Evolutionary conservation across 2,329 filamentous ascomycete genomes (phyloP).

Genomic region (Oidium heveae): DNA sequence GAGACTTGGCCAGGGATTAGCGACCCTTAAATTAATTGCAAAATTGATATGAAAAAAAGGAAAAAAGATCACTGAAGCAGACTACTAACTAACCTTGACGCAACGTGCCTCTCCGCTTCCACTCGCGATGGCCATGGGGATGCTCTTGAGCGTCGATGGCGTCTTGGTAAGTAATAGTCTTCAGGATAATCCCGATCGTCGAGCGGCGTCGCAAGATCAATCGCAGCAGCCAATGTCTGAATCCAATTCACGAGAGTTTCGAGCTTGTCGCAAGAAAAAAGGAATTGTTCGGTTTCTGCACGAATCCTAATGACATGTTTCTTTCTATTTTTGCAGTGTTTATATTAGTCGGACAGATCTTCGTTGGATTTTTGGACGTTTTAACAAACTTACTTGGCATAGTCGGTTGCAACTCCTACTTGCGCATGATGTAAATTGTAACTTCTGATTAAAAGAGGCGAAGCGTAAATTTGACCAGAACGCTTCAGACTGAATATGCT

Average conservation of each 20-base stretch:
- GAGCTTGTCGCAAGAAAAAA: conserved; percentile 39
- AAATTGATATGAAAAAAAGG: too few species aligned
- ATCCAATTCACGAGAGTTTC: conserved; percentile 44
- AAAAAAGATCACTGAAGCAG: too few species aligned
- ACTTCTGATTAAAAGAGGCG: conserved; percentile 20
- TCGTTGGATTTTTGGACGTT: not conserved
- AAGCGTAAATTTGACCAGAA: not conserved
- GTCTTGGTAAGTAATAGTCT: conserved; percentile 31
- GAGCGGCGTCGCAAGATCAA: conserved; percentile 43
- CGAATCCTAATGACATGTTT: conserved; percentile 46
- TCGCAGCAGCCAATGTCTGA: conserved; percentile 43
- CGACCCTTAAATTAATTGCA: too few species aligned
- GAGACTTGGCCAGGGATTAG: too few species aligned
- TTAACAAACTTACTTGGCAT: conserved; percentile 31
- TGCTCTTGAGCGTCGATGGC: conserved; percentile 9
- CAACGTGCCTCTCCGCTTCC: not conserved
- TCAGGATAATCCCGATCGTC: conserved; percentile 42
- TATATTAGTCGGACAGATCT: not conserved
- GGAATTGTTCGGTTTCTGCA: conserved; percentile 47
- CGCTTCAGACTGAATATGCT: conserved; percentile 17
- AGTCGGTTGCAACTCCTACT: conserved; percentile 48
- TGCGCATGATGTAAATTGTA: conserved; percentile 55
- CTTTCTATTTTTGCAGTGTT: conserved; percentile 6
- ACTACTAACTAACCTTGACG: too few species aligned
- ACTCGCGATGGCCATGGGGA: not conserved